Percentiles rank a stretch among this genome's conserved stretches.
These are phyloP conservation scores for Quercus robur DNA, from an alignment of 306 rosid genomes.

Conservation along the genomic window DNA sequence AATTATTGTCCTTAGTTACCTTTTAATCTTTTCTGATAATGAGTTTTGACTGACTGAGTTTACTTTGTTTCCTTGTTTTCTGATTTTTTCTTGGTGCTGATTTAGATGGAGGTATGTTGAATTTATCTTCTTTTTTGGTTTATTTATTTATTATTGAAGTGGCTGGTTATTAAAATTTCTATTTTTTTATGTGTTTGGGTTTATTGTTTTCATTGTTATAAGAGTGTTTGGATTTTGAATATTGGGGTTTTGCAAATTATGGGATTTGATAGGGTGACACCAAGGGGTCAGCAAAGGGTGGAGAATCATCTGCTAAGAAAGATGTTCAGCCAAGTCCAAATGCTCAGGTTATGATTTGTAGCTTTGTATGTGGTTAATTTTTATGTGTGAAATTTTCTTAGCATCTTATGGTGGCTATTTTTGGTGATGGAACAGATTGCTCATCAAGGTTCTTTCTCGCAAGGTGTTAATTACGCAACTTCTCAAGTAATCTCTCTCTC, in stretches of 20 bases:
- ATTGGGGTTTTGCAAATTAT: constrained; percentile 11
- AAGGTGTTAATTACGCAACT: constrained; percentile 60
- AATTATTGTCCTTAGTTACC: not conserved
- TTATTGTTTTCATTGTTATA: not conserved
- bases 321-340: constrained; percentile 63
- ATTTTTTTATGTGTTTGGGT: not conserved
- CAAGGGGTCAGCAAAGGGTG: constrained; percentile 84
- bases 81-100: constrained; percentile 31
- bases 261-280: constrained; percentile 77
- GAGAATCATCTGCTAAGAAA: constrained; percentile 73
- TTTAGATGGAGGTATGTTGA: constrained; percentile 89
- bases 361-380: not conserved
- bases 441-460: constrained; percentile 80
- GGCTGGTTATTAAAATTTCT: not conserved
- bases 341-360: constrained; percentile 54
- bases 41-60: constrained; percentile 28
- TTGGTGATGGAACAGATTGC: constrained; percentile 45
- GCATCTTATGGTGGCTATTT: constrained; percentile 8
- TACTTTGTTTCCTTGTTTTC: not conserved
- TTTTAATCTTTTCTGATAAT: not conserved
- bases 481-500: constrained; percentile 61
- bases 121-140: not conserved
- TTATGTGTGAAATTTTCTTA: constrained; percentile 1
- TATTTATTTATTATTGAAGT: not conserved
- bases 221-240: not conserved